Conservation (phyloP, 371 early-diverging fungal species). For the Mortierella sp. region DNA sequence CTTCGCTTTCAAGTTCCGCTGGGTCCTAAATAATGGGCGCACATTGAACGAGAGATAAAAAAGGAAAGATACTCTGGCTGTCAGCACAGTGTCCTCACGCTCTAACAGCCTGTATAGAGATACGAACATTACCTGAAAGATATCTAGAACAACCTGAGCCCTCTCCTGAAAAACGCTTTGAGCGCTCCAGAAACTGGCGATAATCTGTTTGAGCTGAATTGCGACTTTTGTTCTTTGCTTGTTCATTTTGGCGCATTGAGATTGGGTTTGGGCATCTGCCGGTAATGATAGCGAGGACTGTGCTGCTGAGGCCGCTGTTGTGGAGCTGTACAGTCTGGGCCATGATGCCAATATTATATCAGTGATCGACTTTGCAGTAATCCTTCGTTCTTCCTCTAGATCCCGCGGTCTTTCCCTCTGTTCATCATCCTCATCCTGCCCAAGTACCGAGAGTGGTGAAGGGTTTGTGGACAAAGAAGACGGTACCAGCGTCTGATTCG, state of each 20-base stretch:
- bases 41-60: background rate
- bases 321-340: conserved; percentile 6
- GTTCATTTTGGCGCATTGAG: conserved; percentile 6
- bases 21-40: conserved; percentile 26
- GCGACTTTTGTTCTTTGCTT: conserved; percentile 30
- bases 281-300: conserved; percentile 1
- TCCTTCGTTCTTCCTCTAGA: conserved; percentile 22
- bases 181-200: conserved; percentile 28
- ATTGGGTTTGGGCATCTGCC: background rate
- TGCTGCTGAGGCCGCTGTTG: background rate
- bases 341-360: conserved; percentile 14
- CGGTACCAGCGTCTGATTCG: background rate
- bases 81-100: background rate
- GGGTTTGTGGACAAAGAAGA: background rate
- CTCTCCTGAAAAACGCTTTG: conserved; percentile 37
- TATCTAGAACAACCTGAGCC: conserved; percentile 40
- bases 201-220: conserved; percentile 24
- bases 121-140: conserved; percentile 33
- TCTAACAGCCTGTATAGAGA: background rate
- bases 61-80: background rate
- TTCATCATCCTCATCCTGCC: background rate
- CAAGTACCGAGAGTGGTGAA: background rate
- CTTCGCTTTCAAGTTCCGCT: conserved; percentile 30
- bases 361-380: conserved; percentile 4
- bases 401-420: background rate